These are phyloP conservation scores for Waltergamsia citrina DNA, from an alignment of 2,329 filamentous ascomycete genomes.

Conservation along the genomic window DNA sequence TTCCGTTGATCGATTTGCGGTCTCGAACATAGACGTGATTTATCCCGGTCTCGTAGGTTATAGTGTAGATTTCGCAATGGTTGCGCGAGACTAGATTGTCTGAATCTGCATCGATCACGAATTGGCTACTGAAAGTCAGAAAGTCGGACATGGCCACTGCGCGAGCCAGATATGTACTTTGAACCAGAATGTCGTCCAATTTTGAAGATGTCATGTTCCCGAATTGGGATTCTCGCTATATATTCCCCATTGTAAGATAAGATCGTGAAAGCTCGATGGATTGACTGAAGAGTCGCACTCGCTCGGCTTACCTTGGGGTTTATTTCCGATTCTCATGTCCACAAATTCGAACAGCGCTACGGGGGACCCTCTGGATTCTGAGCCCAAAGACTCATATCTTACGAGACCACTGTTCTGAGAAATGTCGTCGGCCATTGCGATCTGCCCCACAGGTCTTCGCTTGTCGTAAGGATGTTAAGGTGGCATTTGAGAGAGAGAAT, in stretches of 20 bases:
- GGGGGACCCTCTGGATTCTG: no score
- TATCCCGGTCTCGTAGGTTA: slow-evolving; percentile 35
- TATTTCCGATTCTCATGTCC: background rate
- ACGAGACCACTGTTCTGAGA: no score
- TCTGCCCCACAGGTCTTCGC: no score
- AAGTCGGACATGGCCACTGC: background rate
- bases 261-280: background rate
- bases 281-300: background rate
- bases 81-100: slow-evolving; percentile 35
- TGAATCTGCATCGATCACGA: slow-evolving; percentile 25
- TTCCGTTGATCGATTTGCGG: slow-evolving; percentile 42
- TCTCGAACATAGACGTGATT: slow-evolving; percentile 46
- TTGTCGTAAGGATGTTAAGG: no score
- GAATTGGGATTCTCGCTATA: background rate
- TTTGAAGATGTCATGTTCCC: slow-evolving; percentile 17
- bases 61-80: slow-evolving; percentile 46
- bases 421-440: no score
- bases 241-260: background rate
- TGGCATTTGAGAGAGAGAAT: no score
- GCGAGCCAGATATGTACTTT: slow-evolving; percentile 22
- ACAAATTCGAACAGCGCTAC: slow-evolving; percentile 1
- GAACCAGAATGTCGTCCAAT: slow-evolving; percentile 23
- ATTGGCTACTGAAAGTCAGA: slow-evolving; percentile 18
- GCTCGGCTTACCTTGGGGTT: slow-evolving; percentile 1
- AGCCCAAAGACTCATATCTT: no score